Conservation (phyloP, 306 rosid genomes). For the Quercus variabilis region DNA sequence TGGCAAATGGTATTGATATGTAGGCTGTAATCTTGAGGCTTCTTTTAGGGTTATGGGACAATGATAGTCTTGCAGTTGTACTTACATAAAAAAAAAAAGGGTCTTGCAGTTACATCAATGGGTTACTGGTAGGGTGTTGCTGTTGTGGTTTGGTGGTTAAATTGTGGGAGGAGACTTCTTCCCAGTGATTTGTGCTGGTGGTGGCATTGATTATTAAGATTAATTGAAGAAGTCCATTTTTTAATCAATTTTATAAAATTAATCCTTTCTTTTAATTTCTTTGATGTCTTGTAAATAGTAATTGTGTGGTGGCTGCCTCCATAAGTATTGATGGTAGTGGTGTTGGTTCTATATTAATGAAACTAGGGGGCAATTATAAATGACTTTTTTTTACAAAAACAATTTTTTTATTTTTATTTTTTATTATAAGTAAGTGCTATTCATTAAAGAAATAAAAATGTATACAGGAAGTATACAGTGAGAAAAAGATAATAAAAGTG, state of each 20-base stretch:
- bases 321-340: not conserved
- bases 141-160: not conserved
- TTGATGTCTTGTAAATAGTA: not conserved
- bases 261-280: not conserved
- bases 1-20: not conserved
- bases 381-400: not conserved
- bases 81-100: too few species aligned
- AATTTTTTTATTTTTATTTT: too few species aligned
- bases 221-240: not conserved
- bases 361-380: not conserved
- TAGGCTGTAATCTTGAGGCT: not conserved
- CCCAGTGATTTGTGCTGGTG: not conserved
- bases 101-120: not conserved
- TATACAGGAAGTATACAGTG: too few species aligned
- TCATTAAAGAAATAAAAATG: too few species aligned
- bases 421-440: too few species aligned
- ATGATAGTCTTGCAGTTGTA: not conserved
- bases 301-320: not conserved
- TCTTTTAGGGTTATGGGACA: not conserved
- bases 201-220: not conserved
- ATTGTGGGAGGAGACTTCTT: not conserved
- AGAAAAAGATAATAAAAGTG: too few species aligned
- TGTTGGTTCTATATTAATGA: not conserved
- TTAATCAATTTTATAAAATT: not conserved
- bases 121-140: not conserved